phyloP scores from a whole-genome alignment of 2,329 filamentous ascomycete species.

The Alternaria rosae region DNA sequence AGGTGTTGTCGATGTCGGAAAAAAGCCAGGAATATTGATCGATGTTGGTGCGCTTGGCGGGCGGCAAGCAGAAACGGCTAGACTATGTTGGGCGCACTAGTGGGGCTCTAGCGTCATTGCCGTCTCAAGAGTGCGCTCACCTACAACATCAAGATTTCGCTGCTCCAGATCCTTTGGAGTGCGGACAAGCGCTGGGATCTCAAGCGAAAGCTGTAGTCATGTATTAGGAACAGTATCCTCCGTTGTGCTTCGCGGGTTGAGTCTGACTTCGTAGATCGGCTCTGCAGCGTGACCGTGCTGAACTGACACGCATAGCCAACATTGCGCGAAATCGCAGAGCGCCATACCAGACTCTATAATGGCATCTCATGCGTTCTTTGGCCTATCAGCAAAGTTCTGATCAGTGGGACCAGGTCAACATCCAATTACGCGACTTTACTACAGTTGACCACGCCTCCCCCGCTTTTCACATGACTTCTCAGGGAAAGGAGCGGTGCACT shows the following conservation, averaged over 20 bases:
- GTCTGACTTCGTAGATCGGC: background rate
- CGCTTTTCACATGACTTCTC: background rate
- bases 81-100: background rate
- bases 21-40: slow-evolving; percentile 13
- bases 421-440: background rate
- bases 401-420: rapidly evolving
- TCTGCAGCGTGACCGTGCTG: background rate
- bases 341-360: background rate
- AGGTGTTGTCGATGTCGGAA: slow-evolving; percentile 37
- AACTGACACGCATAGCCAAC: background rate
- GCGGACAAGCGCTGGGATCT: background rate
- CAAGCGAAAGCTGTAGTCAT: background rate
- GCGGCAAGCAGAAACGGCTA: slow-evolving; percentile 9
- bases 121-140: background rate
- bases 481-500: background rate
- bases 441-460: background rate
- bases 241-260: background rate
- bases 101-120: background rate
- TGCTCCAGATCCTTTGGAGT: background rate
- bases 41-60: slow-evolving; percentile 11
- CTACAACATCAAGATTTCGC: background rate
- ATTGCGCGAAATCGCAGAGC: background rate
- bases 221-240: background rate
- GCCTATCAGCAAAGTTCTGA: background rate
- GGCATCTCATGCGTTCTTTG: background rate